Base-by-base conservation (phyloP, 2,329 filamentous ascomycete species). In the Fusarium zealandicum region DNA sequence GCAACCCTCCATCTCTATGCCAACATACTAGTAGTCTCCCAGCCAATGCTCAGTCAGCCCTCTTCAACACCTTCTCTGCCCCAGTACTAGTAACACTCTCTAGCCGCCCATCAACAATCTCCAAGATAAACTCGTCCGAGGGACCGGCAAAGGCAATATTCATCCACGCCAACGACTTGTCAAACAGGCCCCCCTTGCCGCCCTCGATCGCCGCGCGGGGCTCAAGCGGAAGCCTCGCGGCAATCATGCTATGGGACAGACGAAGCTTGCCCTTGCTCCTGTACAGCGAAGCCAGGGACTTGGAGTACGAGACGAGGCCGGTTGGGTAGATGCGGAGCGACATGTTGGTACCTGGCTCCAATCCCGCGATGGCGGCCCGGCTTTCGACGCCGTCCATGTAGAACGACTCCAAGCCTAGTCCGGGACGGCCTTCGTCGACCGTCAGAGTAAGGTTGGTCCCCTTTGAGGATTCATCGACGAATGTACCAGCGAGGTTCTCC, bases 371-470 rank as follows among this genome's bases (percentile, higher is more conserved):
- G 0, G 27, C 10, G 12, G n/a, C 16, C 2, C 22, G 22, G 5
- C 28, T 39, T 1, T 58, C 51, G 3, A 16, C 17, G 11, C 51
- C 51, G 4, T 57, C 16, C 12, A 18, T 12, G 3, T 43, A 17
- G 1, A 63, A 48, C 0, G 57, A 51, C 9, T 41, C 39, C 1
- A 51, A 16, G 5, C 46, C 61, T 4, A 58, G 40, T 0, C 63
- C 63, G 2, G 63, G 53, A 11, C 51, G 45, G 5, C 28, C 57
- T 4, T 63, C 22, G 6, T 55, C 59, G 1, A 64, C 61, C 2
- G 40, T 28, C 2, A 68, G 22, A 0, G 63, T 68, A 1, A 68
- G 13, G 12, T 68, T 68, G 0, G 61, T 64, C 1, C 47, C 38
- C 2, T 59, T 30, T 0, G 32, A 30, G 0, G 36, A 35, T 1